These are phyloP conservation scores for Phytophthora aleatoria DNA, from an alignment of 352 stramenopile genomes.

Conservation along the genomic window DNA sequence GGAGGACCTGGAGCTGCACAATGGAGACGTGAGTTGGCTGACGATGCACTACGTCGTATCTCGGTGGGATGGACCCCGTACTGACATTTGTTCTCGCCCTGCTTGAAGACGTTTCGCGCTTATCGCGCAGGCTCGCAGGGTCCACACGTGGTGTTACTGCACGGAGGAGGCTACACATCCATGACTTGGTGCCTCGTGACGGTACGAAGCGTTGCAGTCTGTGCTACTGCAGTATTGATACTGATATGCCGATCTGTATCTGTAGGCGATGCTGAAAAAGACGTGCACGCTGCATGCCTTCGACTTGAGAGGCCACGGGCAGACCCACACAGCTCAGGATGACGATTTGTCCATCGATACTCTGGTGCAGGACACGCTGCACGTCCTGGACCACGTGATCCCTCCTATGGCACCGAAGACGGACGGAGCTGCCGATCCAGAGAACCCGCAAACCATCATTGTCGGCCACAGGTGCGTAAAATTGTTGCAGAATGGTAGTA, in stretches of 20 bases:
- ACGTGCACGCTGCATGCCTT: constrained; percentile 81
- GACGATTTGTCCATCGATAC: constrained; percentile 75
- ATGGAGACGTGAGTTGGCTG: constrained; percentile 58
- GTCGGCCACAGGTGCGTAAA: constrained; percentile 72
- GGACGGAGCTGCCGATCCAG: constrained; percentile 20
- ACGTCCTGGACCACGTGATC: constrained; percentile 59
- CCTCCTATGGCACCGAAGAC: constrained; percentile 28
- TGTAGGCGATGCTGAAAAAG: constrained; percentile 74
- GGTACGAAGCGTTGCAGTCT: constrained; percentile 28
- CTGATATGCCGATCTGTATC: neutral
- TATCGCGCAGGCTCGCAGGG: constrained; percentile 73
- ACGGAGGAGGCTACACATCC: constrained; percentile 85
- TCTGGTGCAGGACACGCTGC: constrained; percentile 74
- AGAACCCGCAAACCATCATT: constrained; percentile 68
- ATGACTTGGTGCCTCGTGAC: constrained; percentile 87
- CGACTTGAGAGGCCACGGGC: constrained; percentile 82
- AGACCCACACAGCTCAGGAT: constrained; percentile 64
- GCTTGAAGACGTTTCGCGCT: constrained; percentile 71
- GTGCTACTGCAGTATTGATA: neutral
- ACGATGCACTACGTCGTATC: neutral
- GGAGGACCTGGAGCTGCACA: constrained; percentile 62
- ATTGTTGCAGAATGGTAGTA: neutral
- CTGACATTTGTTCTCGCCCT: constrained; percentile 10
- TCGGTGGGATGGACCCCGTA: neutral
- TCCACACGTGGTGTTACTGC: constrained; percentile 80